These are phyloP conservation scores for Noccaea caerulescens DNA, from an alignment of 345 rosid species.

Conservation along the genomic window DNA sequence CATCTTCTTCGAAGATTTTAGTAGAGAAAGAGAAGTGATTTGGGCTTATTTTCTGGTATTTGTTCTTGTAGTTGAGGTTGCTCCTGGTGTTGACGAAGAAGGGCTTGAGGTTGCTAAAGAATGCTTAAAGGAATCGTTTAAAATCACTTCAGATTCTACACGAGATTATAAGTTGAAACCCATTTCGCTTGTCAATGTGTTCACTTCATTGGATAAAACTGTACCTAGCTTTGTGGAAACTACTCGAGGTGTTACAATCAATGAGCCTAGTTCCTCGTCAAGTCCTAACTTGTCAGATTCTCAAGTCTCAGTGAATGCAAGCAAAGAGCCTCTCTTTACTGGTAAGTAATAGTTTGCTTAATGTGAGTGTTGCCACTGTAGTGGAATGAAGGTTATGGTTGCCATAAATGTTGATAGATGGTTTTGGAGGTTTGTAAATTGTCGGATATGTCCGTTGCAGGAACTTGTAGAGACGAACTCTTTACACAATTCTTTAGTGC, in stretches of 20 bases:
- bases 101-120: constrained; percentile 83
- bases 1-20: neutral
- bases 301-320: constrained; percentile 27
- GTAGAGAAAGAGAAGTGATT: neutral
- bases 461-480: constrained; percentile 71
- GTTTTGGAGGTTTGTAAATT: neutral
- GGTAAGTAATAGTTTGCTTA: constrained; percentile 32
- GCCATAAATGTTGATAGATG: neutral
- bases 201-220: constrained; percentile 51
- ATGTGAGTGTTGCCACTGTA: neutral
- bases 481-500: constrained; percentile 81
- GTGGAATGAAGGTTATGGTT: constrained; percentile 1
- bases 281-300: constrained; percentile 31
- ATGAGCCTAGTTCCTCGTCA: constrained; percentile 51
- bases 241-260: constrained; percentile 33
- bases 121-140: constrained; percentile 67
- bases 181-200: constrained; percentile 58
- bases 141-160: constrained; percentile 44
- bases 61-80: constrained; percentile 60
- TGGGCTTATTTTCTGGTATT: neutral
- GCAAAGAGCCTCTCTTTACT: constrained; percentile 31
- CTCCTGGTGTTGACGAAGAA: constrained; percentile 74
- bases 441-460: constrained; percentile 41
- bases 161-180: constrained; percentile 44
- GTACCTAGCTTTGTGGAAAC: constrained; percentile 22